Base-by-base conservation (phyloP, 2,329 filamentous ascomycete species). In the Monilinia fructigena region DNA sequence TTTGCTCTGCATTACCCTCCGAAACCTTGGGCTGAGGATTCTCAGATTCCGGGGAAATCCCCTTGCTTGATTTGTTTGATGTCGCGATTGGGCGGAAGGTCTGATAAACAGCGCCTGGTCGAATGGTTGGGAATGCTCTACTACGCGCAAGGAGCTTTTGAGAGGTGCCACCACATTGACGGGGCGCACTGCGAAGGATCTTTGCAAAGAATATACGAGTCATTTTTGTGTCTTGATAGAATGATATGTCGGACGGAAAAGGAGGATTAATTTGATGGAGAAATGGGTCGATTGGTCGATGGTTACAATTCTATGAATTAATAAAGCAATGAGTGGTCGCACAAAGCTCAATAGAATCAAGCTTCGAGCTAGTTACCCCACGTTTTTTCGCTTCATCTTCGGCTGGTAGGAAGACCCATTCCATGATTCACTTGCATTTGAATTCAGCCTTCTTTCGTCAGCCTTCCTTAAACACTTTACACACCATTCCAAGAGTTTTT, bases 1-100 rank as follows among this genome's bases (percentile, higher is more conserved):
- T 79, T 61, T 82, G 76, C 72, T 81, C 76, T 70, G 76, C 62
- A 70, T 77, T 70, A 67, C 74, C 72, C 66, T 80, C 75, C 58
- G 79, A 76, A 68, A 82, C 72, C 70, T 82, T 80, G 52, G 79
- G 75, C 55, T 77, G 71, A 12, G 86, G 86, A 67, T 87, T 78
- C 52, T 82, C 78, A 7, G 84, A 83, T 68, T 86, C 82, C n/a
- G 87, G 86, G 68, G 84, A 84, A 72, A 89, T 82, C 68, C 85
- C 85, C 73, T 83, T 83, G 70, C 70, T 72, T 52, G 70, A 67
- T 42, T 75, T 63, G 23, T 72, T 68, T 28, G 77, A 78, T 2
- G 73, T 75, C 56, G 79, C 80, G 72, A 81, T 77, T 28, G 65
- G 64, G 20, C 75, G 55, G 47, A 40, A 61, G 45, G 56, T 12